Percentiles rank a stretch among this genome's conserved stretches.
Evolutionary conservation across 2,329 filamentous ascomycete genomes (phyloP).

Genomic region (Pseudogymnoascus sp.): DNA sequence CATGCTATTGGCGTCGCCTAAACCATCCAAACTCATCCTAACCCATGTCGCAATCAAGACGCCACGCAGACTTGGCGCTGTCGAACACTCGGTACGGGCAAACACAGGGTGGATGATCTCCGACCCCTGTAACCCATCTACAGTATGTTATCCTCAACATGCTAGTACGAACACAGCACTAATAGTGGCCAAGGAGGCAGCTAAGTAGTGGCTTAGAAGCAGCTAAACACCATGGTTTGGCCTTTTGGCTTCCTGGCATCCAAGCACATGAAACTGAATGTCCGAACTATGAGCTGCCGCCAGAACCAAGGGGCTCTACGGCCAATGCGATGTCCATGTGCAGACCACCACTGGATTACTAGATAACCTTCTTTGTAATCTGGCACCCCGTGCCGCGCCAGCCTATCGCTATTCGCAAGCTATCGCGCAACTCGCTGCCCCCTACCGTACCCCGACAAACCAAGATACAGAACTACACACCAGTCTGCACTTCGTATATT

Average conservation of each 20-base stretch:
- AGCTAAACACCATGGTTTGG: neutral
- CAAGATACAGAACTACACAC: neutral
- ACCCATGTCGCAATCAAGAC: neutral
- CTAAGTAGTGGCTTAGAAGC: neutral
- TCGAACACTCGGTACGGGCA: neutral
- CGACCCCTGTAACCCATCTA: neutral
- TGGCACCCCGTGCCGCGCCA: neutral
- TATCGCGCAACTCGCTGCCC: neutral
- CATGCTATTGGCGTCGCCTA: neutral
- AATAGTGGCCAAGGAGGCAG: neutral
- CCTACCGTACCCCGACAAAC: neutral
- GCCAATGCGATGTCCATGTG: neutral
- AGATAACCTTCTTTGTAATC: neutral
- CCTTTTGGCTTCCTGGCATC: neutral
- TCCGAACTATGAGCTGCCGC: neutral
- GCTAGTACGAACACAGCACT: neutral
- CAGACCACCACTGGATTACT: neutral
- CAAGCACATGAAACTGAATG: neutral
- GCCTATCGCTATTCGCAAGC: neutral
- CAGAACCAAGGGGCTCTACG: neutral
- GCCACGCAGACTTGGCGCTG: neutral
- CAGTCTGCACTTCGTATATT: neutral
- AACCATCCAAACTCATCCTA: too few relatives aligned
- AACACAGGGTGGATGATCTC: conserved; percentile 1
- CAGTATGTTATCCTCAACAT: neutral